Evolutionary conservation across 306 rosid species (phyloP).

Genomic region (Castanea sativa): DNA sequence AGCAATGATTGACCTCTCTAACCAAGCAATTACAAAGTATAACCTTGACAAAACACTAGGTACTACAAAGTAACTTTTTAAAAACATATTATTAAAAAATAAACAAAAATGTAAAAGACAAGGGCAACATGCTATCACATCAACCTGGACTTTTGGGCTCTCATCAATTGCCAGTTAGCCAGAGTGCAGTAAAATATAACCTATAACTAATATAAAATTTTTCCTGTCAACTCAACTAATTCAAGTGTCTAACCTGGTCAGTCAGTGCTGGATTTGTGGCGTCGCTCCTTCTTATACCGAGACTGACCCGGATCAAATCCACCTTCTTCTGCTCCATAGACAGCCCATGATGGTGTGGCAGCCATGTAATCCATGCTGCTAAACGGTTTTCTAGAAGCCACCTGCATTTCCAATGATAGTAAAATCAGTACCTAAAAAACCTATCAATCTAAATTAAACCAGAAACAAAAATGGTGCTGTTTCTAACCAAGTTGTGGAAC

Average conservation of each 20-base stretch:
- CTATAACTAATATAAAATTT: slow-evolving; percentile 21
- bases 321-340: slow-evolving; percentile 88
- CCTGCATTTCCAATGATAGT: slow-evolving; percentile 51
- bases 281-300: slow-evolving; percentile 85
- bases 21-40: background rate
- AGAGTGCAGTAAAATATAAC: slow-evolving; percentile 22
- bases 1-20: background rate
- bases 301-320: slow-evolving; percentile 89
- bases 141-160: background rate
- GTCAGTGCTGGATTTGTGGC: slow-evolving; percentile 61
- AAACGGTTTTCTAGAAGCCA: slow-evolving; percentile 78
- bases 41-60: background rate
- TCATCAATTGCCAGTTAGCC: slow-evolving; percentile 22
- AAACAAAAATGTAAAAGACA: background rate
- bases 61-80: background rate
- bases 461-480: slow-evolving; percentile 3
- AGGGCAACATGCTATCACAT: background rate
- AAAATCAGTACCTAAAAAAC: slow-evolving; percentile 4
- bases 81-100: background rate
- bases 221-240: slow-evolving; percentile 21
- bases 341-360: slow-evolving; percentile 89
- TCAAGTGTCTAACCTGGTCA: slow-evolving; percentile 40
- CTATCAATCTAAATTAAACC: background rate
- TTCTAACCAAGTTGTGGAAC: slow-evolving; percentile 84
- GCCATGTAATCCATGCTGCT: slow-evolving; percentile 81